phyloP scores from a whole-genome alignment of 1,284 basidiomycete genomes.

The Trametes polyzona region DNA sequence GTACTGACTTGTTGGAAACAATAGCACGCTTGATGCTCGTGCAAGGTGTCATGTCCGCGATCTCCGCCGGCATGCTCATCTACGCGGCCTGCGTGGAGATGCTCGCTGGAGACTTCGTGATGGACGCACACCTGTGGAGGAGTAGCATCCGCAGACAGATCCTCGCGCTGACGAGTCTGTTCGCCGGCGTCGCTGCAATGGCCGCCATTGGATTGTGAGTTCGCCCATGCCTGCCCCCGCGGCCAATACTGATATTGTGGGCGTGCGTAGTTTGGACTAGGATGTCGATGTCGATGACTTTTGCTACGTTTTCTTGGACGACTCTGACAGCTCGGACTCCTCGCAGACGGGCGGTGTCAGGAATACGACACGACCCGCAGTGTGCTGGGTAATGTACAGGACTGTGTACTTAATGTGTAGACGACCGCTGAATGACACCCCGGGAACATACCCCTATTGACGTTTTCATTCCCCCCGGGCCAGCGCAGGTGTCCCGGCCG shows the following conservation, averaged over 20 bases:
- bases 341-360: neutral
- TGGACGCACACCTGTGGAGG: constrained; percentile 54
- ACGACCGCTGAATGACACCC: neutral
- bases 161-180: constrained; percentile 58
- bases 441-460: too few species aligned
- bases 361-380: neutral
- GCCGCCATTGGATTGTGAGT: constrained; percentile 46
- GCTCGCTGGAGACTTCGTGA: constrained; percentile 79
- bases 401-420: constrained; percentile 8
- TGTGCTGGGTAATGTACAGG: constrained; percentile 4
- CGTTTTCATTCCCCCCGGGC: too few species aligned
- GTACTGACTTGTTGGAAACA: too few species aligned
- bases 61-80: constrained; percentile 80
- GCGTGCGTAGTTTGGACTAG: constrained; percentile 4
- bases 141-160: constrained; percentile 48
- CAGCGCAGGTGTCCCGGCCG: too few species aligned
- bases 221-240: neutral
- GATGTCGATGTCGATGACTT: neutral
- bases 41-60: constrained; percentile 73
- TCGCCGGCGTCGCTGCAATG: constrained; percentile 61
- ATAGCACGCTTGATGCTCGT: constrained; percentile 54
- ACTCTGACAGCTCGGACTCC: too few species aligned
- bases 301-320: neutral
- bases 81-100: constrained; percentile 82
- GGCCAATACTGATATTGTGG: neutral